Base-by-base conservation (phyloP, 192 early-diverging fungal genomes). In the Coemansia asiatica region DNA sequence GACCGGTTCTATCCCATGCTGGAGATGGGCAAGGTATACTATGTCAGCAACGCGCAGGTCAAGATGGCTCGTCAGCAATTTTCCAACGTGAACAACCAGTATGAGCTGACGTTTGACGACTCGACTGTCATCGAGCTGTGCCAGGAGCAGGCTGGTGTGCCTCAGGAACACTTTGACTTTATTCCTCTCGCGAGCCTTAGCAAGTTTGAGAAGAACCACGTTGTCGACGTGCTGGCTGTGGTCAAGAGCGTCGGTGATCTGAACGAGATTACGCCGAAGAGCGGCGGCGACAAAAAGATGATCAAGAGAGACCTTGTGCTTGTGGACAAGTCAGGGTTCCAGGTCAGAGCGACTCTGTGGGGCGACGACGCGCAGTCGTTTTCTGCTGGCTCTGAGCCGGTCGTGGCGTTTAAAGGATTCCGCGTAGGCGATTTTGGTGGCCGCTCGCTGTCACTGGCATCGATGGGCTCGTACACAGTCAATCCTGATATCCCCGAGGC, bases 351-450 rank as follows among this genome's bases (percentile, higher is more conserved):
- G 21, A 96, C 96, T 18, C 79, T 98, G 33, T 99, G 95, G 94
- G 95, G 91, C 56, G 29, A 74, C n/a, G 82, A 88, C 21, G 95
- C 96, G 6, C 85, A 91, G 64, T 79, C 64, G 0, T 95, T 91
- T 63, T 68, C 78, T 10, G 65, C 69, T 22, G 58, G 56, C 0
- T 70, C 77, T 19, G 66, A 70, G 16, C 79, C 91, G 15, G 85
- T 99, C 4, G 64, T 97, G 61, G 91, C 90, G 6, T 83, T 91
- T 53, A 97, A 97, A 79, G 92, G 91, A 8, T 85, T 81, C n/a
- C 87, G 88, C 49, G 88, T 99, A 62, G 84, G 85, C 60, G 96
- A 99, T 61, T 99, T 89, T 85, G 87, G 89, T 36, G 94, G 94
- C 49, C 80, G 85, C 35, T 84, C 74, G 9, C 84, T 89, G 44